Evolutionary conservation across 2,329 filamentous ascomycete genomes (phyloP).

Genomic region (Ceratocystis diversiconidia): DNA sequence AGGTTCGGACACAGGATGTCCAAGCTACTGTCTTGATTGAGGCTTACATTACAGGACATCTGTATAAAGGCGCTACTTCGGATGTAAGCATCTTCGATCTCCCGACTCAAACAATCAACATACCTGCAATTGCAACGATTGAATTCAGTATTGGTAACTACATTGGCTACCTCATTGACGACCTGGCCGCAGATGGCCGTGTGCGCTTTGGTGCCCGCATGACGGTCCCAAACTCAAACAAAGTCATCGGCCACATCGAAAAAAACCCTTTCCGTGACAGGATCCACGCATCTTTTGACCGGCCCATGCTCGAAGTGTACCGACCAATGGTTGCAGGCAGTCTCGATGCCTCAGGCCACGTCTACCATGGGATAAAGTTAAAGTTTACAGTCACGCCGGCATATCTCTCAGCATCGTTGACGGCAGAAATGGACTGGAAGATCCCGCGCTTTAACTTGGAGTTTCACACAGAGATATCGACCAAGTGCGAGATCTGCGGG

Average conservation of each 20-base stretch:
- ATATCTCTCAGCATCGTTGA: background rate
- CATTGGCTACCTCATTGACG: conserved; percentile 10
- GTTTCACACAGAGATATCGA: conserved; percentile 1
- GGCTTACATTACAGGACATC: conserved; percentile 6
- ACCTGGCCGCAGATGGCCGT: conserved; percentile 1
- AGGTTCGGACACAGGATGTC: background rate
- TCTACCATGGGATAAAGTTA: conserved; percentile 3
- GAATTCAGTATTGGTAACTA: background rate
- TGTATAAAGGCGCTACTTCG: background rate
- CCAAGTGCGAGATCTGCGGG: conserved; percentile 6
- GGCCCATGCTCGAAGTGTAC: conserved; percentile 5
- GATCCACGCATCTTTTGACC: background rate
- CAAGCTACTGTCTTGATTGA: conserved; percentile 2
- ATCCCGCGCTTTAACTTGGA: conserved; percentile 1
- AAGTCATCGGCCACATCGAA: conserved; percentile 1
- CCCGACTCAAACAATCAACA: background rate
- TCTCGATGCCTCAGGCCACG: conserved; percentile 2
- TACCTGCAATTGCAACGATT: background rate
- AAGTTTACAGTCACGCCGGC: background rate
- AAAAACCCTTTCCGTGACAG: background rate
- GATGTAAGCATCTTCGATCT: background rate
- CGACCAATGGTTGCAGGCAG: conserved; percentile 4
- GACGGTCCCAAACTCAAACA: conserved; percentile 16
- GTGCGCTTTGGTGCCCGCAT: conserved; percentile 4
- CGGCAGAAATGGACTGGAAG: conserved; percentile 4